Evolutionary conservation across 2,329 filamentous ascomycete species (phyloP), one percentile per base, ranked within the genome.

Genomic region (Penicillium sp.): DNA sequence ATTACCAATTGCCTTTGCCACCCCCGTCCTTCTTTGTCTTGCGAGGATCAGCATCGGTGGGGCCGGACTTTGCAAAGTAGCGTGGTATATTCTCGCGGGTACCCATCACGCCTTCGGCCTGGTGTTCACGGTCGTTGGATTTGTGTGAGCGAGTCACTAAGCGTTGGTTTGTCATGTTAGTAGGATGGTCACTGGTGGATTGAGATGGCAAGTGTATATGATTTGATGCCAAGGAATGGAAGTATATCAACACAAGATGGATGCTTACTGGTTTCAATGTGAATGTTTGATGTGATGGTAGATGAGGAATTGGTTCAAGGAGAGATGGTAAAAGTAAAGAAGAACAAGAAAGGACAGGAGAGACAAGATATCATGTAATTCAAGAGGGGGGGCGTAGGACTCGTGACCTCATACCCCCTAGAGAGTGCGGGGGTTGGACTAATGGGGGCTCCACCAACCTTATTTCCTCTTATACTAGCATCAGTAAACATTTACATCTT

Each of bases 91-190:
- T 84, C 66, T 94, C 89, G 64, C 89, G 83, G 55, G 86, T 81
- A 51, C 82, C 76, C 61, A 85, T 87, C 57, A 85, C 87, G 73
- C 89, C 90, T 69, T 94, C 89, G 66, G 84, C 89, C 70, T 86
- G 86, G 81, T 96, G 90, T 82, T 96, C 89, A 79, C 93, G 93
- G 78, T 96, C 91, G 80, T 92, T 96, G 82, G 83, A 86, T 83
- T 97, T 99, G 86, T 93, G 91, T 65, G 93, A 96, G 76, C 94
- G 93, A 81, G 94, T 97, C 93, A 99, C 93, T 96, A 19, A 7
- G 7, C 12, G 21, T 36, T 44, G 17, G 15, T 4, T 44, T 27
- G n/a, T 31, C 2, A 2, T 13, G 38, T 53, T 13, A 53, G 23
- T 53, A 15, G 7, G 12, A 27, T 52, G 15, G 10, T 19, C 23